Percentiles rank a stretch among this genome's conserved stretches.
Conservation (phyloP, 208 protist species). For the Plasmodiophora brassicae region DNA sequence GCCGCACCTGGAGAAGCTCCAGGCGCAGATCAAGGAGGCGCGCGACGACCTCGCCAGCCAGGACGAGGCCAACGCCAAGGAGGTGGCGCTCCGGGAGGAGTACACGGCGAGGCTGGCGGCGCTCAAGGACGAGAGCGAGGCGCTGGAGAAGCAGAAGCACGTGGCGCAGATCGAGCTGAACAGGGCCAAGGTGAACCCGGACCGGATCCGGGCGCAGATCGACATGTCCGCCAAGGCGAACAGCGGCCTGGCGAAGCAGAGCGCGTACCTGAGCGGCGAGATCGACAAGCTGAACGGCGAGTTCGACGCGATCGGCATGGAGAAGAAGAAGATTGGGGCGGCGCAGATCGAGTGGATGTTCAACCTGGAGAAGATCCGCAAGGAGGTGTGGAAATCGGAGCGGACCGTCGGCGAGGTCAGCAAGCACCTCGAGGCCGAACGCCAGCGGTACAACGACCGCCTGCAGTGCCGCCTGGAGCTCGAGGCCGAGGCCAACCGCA, state of each 20-base stretch:
- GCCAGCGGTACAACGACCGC: not conserved
- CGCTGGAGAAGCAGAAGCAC: constrained; percentile 2
- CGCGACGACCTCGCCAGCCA: not conserved
- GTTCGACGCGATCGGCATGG: not conserved
- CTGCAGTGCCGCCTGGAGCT: constrained; percentile 37
- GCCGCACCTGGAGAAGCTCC: not conserved
- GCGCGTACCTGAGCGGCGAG: not conserved
- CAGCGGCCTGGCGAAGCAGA: not conserved
- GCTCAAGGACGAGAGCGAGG: constrained; percentile 13
- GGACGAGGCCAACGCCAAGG: not conserved
- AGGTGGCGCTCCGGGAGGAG: not conserved
- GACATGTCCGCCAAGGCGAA: constrained; percentile 7
- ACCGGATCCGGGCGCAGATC: constrained; percentile 16
- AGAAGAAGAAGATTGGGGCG: constrained; percentile 35
- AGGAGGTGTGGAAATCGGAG: not conserved
- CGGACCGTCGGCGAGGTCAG: not conserved
- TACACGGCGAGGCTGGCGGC: not conserved
- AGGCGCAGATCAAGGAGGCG: constrained; percentile 31
- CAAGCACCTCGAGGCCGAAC: constrained; percentile 2
- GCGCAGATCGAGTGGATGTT: not conserved
- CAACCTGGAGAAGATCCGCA: constrained; percentile 7
- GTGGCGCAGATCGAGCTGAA: not conserved
- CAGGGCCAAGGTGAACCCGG: not conserved
- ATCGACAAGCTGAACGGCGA: not conserved
- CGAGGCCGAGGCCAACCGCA: not conserved